A percentile compares a stretch with the other conserved stretches of the same genome.
These are phyloP conservation scores for Ordospora colligata DNA, from an alignment of 371 early-diverging fungal species.

Conservation along the genomic window DNA sequence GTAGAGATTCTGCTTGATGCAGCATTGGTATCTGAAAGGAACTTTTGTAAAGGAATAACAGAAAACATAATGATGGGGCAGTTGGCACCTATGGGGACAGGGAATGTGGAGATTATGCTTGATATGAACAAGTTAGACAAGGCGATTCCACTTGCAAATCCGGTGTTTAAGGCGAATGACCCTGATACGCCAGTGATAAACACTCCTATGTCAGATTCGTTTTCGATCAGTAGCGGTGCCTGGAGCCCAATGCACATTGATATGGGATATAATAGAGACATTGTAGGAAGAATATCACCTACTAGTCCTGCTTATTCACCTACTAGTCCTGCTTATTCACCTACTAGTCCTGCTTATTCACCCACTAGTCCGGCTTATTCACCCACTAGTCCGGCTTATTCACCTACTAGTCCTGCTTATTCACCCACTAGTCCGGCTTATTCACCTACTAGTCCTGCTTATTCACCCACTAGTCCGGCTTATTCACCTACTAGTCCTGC, in stretches of 20 bases:
- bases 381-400: slow-evolving; percentile 63
- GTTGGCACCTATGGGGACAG: slow-evolving; percentile 91
- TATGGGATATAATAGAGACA: background rate
- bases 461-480: slow-evolving; percentile 57
- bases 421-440: slow-evolving; percentile 21
- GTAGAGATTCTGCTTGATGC: slow-evolving; percentile 96
- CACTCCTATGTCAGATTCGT: slow-evolving; percentile 27
- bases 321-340: slow-evolving; percentile 64
- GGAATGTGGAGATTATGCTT: slow-evolving; percentile 71
- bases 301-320: slow-evolving; percentile 39
- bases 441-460: background rate
- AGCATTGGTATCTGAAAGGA: slow-evolving; percentile 78
- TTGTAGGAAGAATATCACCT: slow-evolving; percentile 60
- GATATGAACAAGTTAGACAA: slow-evolving; percentile 55
- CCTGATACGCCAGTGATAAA: slow-evolving; percentile 28
- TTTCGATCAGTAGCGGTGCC: background rate
- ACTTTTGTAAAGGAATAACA: slow-evolving; percentile 84
- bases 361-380: slow-evolving; percentile 69
- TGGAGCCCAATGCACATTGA: slow-evolving; percentile 27
- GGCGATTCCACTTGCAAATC: slow-evolving; percentile 39
- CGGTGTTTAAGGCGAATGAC: slow-evolving; percentile 42
- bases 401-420: slow-evolving; percentile 47
- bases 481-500: slow-evolving; percentile 62
- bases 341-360: slow-evolving; percentile 67
- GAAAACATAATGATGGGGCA: slow-evolving; percentile 91